Base-by-base conservation (phyloP, 176 grass and related monocot genomes). In the Pontederia crassipes region DNA sequence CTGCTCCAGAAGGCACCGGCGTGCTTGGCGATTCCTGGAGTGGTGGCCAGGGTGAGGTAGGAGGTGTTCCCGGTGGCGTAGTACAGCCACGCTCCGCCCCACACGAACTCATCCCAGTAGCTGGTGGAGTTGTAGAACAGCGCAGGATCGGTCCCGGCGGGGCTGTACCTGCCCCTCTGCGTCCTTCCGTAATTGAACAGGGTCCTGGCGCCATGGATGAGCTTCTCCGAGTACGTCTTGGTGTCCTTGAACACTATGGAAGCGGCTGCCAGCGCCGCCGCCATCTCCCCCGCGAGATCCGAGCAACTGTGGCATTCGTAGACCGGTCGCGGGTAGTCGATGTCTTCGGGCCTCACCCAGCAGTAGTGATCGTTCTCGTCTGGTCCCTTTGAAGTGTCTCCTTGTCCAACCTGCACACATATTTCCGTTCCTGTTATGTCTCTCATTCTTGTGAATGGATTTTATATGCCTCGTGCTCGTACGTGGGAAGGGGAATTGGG, bases 221-320 rank as follows among this genome's bases (percentile, higher is more conserved):
- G 82, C 79, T 95, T 89, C 48, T 89, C 85, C 1, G 89, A 95
- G 74, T 95, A 95, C 9, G 73, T 73, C 69, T 86, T 86, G 66
- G 59, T 85, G 74, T 95, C 85, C 64, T 86, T 89, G 85, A 95
- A 95, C 73, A 95, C 89, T 61, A 95, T 95, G 74, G 89, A 95
- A 65, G 89, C 89, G n/a, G 89, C 85, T 17, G 89, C 89, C 4
- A 95, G 70, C 14, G 89, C 79, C 2, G 89, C 89, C 4, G 89
- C 89, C 89, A 95, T 95, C 65, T 95, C 89, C 24, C 80, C 46
- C 27, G 85, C 89, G 28, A 95, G 77, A 65, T 95, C 89, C 4
- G 89, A 86, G 76, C 89, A 95, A 63, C 78, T 66, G 79, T 86
- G 85, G 67, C 85, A 86, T 71, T 95, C 82, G 48, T 78, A 85